Base-by-base conservation (phyloP, 768 basidiomycete genomes). In the Russula lepida region DNA sequence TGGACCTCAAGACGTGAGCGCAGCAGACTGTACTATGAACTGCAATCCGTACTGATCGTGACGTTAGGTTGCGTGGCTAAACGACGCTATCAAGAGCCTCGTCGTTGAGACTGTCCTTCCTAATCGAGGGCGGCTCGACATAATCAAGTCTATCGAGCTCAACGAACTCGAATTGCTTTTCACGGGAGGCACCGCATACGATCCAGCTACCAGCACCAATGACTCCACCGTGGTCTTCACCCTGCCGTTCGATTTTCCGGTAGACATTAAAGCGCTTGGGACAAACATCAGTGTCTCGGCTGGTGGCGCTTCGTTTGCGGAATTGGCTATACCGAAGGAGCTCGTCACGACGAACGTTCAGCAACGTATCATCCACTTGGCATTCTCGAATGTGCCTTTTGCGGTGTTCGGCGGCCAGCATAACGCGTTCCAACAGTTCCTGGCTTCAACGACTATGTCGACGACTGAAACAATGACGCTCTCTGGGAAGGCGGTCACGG, bases 191-290 rank as follows among this genome's bases (percentile, higher is more conserved):
- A 79, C 81, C 0, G 79, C 84, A 17, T 89, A 82, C 64, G 71
- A 68, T 50, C 88, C 88, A 4, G 60, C 74, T 15, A 79, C 85
- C 21, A 80, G 82, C 58, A 86, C 83, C 64, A 76, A 78, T 56
- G 77, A 78, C 37, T 83, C 85, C 1, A 79, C 80, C 21, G 84
- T 84, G 0, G 76, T 81, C 0, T 89, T 89, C 71, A 78, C 78
- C 17, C 72, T 89, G 1, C 88, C 86, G 2, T 89, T 89, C 65
- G 77, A 71, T 17, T 88, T 89, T 74, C 84, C 87, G 0, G 61
- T 88, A 58, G 83, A 89, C 67, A 84, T 89, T 64, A 76, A 77
- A 2, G 75, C 83, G 1, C 69, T 89, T 46, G 78, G 81, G 54
- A 83, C 83, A 70, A 83, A 80, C 44, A 79, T 87, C 56, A 78